Evolutionary conservation across 83 land plant species (phyloP), one percentile per base, ranked within the genome.

Genomic region (Picea mariana): DNA sequence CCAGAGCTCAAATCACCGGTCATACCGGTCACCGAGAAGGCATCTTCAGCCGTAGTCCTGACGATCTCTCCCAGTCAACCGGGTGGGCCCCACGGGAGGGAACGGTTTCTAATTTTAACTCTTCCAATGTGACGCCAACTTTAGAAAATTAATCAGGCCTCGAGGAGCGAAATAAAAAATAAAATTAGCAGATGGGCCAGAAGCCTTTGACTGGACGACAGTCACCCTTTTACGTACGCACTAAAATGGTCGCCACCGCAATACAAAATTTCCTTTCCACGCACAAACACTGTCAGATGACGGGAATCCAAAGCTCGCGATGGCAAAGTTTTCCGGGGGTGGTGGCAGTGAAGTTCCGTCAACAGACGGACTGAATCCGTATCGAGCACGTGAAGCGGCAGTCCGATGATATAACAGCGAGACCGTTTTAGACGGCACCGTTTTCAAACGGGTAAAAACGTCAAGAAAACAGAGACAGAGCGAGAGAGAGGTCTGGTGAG

Each of bases 41-140:
- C 75, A 72, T 72, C 75, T 72, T 72, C 75, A 16, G 52, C 42
- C 75, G 49, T n/a, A 38, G 49, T 72, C 75, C 42, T 72, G 75
- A 72, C 75, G 40, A 38, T 72, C 75, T 42, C 15, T 16, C 75
- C 75, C 24, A 72, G 49, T 72, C 49, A n/a, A 72, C 7, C 75
- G 49, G 9, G 75, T 72, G 75, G 75, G 21, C 75, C 75, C 23
- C 21, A 6, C 2, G 40, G 34, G 31, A 27, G 18, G 47, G 23
- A 18, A 20, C 49, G 47, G 55, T 72, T 40, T 40, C 75, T 18
- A 72, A 17, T n/a, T 9, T 40, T 42, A 52, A 52, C 58, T 52
- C 58, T 3, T 52, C 58, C 58, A 52, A 52, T 52, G 13, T 52
- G 58, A 52, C 58, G 58, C 58, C 58, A 52, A 9, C 13, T 9